A percentile compares a stretch with the other conserved stretches of the same genome.
Evolutionary conservation across 306 rosid species (phyloP).

Genomic region (Corylus avellana): DNA sequence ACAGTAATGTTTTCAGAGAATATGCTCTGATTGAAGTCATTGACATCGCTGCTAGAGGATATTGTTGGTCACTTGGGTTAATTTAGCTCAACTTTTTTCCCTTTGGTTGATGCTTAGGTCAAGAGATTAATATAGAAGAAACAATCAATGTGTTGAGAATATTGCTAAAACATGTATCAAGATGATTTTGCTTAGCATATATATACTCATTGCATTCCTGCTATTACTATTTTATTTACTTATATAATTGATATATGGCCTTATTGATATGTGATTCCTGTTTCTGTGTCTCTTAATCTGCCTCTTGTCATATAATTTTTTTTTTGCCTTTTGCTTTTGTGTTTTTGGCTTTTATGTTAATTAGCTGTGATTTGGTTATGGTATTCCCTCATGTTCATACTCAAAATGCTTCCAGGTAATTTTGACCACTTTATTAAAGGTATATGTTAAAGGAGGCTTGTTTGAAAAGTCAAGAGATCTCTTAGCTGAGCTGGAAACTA

Average conservation of each 20-base stretch:
- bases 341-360: neutral
- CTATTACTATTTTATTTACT: neutral
- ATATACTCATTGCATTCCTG: neutral
- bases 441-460: constrained; percentile 87
- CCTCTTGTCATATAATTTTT: neutral
- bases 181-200: neutral
- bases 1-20: no score
- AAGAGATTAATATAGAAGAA: neutral
- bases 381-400: constrained; percentile 6
- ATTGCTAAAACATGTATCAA: neutral
- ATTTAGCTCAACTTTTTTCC: no score
- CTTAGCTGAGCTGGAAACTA: constrained; percentile 61
- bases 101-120: no score
- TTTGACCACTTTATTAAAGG: constrained; percentile 89
- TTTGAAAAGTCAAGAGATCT: constrained; percentile 81
- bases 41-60: no score
- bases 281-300: neutral
- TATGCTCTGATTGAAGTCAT: no score
- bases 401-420: constrained; percentile 60
- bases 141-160: neutral
- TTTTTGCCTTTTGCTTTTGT: neutral
- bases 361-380: neutral
- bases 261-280: neutral
- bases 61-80: no score
- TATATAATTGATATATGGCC: neutral